These are phyloP conservation scores for Sugiyamaella mastotermitis DNA, from an alignment of 805 yeast species.

Conservation along the genomic window DNA sequence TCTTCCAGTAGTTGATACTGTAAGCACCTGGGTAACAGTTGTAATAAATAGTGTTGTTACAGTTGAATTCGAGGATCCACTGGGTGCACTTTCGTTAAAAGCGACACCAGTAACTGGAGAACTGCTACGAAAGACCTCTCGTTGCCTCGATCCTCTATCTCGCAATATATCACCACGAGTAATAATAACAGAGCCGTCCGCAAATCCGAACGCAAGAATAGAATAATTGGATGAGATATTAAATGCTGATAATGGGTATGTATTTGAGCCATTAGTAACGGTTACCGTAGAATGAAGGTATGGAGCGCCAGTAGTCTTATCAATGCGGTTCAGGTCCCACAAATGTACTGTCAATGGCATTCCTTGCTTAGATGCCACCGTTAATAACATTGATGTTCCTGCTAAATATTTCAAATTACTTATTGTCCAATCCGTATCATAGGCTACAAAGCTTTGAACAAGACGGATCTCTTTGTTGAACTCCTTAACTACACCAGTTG, in stretches of 20 bases:
- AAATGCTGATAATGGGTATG: conserved; percentile 71
- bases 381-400: conserved; percentile 48
- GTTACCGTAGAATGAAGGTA: conserved; percentile 56
- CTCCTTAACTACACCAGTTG: conserved; percentile 48
- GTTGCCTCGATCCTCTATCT: conserved; percentile 86
- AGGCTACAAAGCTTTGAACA: conserved; percentile 51
- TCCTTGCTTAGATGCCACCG: conserved; percentile 68
- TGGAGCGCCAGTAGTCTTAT: conserved; percentile 25
- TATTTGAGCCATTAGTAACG: conserved; percentile 68
- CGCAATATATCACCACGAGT: conserved; percentile 82
- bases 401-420: conserved; percentile 48
- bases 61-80: conserved; percentile 18
- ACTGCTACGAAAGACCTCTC: conserved; percentile 63
- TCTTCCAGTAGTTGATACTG: conserved; percentile 72
- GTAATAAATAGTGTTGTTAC: conserved; percentile 59
- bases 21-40: conserved; percentile 64
- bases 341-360: conserved; percentile 60
- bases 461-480: conserved; percentile 46
- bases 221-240: conserved; percentile 49
- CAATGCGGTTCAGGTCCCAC: conserved; percentile 58
- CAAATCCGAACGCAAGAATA: conserved; percentile 68
- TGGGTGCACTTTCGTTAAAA: conserved; percentile 35
- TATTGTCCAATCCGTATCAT: conserved; percentile 58
- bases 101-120: conserved; percentile 80
- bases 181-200: conserved; percentile 76